phyloP scores from a whole-genome alignment of 2,329 filamentous ascomycete species.

The Polytolypa hystricis region DNA sequence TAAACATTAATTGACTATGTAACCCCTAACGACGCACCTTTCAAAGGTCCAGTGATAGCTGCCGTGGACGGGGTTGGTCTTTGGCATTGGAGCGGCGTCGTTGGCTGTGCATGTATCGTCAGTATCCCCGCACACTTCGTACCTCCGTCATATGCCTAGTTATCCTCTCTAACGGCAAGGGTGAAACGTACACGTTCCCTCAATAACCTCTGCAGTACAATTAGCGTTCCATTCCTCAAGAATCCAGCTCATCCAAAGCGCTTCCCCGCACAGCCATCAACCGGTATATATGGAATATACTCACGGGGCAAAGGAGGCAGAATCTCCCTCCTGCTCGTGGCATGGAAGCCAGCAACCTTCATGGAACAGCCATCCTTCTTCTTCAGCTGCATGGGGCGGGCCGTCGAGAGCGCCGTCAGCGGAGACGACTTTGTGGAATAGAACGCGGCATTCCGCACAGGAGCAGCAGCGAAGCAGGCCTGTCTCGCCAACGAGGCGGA shows the following conservation, averaged over 20 bases:
- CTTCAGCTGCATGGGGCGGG: slow-evolving; percentile 16
- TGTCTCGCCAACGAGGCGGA: slow-evolving; percentile 25
- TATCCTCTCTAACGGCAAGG: not conserved
- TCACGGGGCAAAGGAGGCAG: slow-evolving; percentile 78
- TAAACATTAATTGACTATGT: not conserved
- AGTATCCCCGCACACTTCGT: too few relatives aligned
- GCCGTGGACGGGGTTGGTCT: slow-evolving; percentile 66
- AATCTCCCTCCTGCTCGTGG: slow-evolving; percentile 61
- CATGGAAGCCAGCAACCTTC: slow-evolving; percentile 74
- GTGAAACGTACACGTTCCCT: slow-evolving; percentile 56
- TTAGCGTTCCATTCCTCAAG: slow-evolving; percentile 31
- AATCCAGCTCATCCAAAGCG: not conserved
- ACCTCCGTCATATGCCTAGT: not conserved
- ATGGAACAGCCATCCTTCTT: slow-evolving; percentile 27
- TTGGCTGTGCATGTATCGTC: slow-evolving; percentile 61
- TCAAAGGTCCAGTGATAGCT: slow-evolving; percentile 99
- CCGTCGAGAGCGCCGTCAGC: slow-evolving; percentile 9
- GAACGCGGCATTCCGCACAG: slow-evolving; percentile 14
- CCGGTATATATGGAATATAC: slow-evolving; percentile 24
- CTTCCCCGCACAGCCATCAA: slow-evolving; percentile 1
- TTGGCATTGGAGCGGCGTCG: slow-evolving; percentile 67
- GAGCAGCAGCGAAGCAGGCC: slow-evolving; percentile 24
- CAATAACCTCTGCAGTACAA: slow-evolving; percentile 50
- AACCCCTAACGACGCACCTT: slow-evolving; percentile 41
- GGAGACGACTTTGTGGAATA: slow-evolving; percentile 16